phyloP scores from a whole-genome alignment of 176 grass and related monocot species.

The Hsuehochloa calcarea region DNA sequence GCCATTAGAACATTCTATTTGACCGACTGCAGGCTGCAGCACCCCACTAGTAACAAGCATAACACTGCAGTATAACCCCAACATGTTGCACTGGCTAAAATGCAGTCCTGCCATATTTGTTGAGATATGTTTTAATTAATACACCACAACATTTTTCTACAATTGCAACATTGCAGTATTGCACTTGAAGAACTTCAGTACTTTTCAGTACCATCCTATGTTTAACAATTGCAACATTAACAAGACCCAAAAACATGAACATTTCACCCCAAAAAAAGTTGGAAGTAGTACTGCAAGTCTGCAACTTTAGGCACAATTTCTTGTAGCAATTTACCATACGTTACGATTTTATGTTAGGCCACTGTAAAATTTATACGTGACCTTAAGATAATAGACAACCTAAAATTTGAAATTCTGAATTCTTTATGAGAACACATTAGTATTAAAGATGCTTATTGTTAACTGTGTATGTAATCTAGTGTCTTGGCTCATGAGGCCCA shows the following conservation, averaged over 20 bases:
- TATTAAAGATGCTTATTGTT: neutral
- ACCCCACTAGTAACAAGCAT: neutral
- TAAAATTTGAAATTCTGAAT: conserved; percentile 10
- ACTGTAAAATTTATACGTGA: neutral
- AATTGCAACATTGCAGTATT: neutral
- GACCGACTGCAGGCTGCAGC: neutral
- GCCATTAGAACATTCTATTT: conserved; percentile 10
- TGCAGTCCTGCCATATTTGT: neutral
- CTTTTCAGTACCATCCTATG: neutral
- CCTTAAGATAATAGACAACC: neutral
- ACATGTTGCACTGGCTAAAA: neutral
- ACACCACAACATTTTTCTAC: neutral
- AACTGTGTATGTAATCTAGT: too few relatives aligned
- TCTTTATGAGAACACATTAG: neutral
- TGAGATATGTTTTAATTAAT: conserved; percentile 10
- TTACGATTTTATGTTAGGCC: conserved; percentile 6
- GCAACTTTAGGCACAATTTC: neutral
- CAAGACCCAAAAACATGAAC: neutral
- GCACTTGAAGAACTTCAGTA: neutral
- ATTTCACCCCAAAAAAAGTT: neutral
- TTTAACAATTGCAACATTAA: neutral
- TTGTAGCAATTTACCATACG: conserved; percentile 5
- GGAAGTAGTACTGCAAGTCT: too few relatives aligned
- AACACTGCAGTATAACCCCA: neutral
- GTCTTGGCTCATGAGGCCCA: too few relatives aligned